Evolutionary conservation across 208 protist genomes (phyloP).

Genomic region (Trypanosoma lewisi): DNA sequence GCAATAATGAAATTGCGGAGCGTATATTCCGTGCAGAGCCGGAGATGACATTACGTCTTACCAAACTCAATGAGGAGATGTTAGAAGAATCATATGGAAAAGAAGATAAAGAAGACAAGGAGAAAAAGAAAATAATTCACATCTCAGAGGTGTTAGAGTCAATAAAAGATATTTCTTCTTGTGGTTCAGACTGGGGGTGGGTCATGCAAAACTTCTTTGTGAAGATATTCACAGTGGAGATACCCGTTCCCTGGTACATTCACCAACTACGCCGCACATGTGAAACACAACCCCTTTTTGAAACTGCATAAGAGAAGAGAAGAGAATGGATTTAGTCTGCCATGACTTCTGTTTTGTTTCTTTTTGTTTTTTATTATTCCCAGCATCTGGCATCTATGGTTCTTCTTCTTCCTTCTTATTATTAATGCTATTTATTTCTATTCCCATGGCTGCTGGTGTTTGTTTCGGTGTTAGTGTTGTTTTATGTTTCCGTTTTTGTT

Average conservation of each 20-base stretch:
- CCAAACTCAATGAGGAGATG: conserved; percentile 1
- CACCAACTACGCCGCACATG: conserved; percentile 45
- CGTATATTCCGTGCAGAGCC: conserved; percentile 49
- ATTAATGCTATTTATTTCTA: neutral
- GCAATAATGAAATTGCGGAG: conserved; percentile 11
- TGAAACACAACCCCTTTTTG: conserved; percentile 18
- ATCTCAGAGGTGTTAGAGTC: neutral
- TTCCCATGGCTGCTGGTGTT: neutral
- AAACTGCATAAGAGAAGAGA: too few relatives aligned
- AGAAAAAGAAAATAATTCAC: neutral
- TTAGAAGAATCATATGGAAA: too few relatives aligned
- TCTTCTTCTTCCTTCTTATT: neutral
- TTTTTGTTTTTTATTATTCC: neutral
- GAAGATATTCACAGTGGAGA: conserved; percentile 72
- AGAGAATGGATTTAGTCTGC: neutral
- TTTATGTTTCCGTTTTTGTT: neutral
- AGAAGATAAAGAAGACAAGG: neutral
- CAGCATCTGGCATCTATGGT: neutral
- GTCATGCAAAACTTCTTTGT: conserved; percentile 56
- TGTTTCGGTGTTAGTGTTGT: neutral
- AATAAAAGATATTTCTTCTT: neutral
- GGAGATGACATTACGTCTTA: conserved; percentile 34
- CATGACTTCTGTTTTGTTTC: neutral
- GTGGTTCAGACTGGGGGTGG: conserved; percentile 81
- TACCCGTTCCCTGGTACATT: conserved; percentile 61